These are phyloP conservation scores for Cladorrhinum sp. DNA, from an alignment of 2,329 filamentous ascomycete genomes.

Conservation along the genomic window DNA sequence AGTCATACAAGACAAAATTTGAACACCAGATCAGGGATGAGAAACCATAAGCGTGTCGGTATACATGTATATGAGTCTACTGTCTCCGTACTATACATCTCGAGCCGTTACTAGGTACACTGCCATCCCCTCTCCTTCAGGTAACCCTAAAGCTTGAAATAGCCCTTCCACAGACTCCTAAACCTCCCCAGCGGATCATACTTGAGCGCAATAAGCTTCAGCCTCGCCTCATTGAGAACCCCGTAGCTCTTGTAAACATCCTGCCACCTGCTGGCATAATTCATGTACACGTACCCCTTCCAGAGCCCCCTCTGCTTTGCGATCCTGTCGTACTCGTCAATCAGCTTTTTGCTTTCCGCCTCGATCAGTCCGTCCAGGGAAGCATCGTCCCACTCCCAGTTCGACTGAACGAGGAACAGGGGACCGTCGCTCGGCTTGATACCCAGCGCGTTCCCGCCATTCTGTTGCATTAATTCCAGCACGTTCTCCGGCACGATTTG, in stretches of 20 bases:
- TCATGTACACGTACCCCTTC: constrained; percentile 36
- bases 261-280: constrained; percentile 37
- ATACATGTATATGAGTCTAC: too few relatives aligned
- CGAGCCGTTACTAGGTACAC: too few relatives aligned
- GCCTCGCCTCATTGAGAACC: constrained; percentile 29
- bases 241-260: constrained; percentile 40
- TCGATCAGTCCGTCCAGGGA: constrained; percentile 33
- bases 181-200: constrained; percentile 32
- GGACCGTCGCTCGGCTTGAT: constrained; percentile 36
- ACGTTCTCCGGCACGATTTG: constrained; percentile 41
- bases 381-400: constrained; percentile 26
- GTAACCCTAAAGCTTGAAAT: constrained; percentile 21
- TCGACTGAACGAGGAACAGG: constrained; percentile 33
- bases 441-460: constrained; percentile 42
- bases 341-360: constrained; percentile 19
- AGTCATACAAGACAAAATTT: too few relatives aligned
- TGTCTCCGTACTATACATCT: too few relatives aligned
- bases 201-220: constrained; percentile 26
- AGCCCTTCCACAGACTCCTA: constrained; percentile 26
- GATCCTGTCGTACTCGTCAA: constrained; percentile 28
- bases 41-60: too few relatives aligned
- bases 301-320: constrained; percentile 31
- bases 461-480: constrained; percentile 32
- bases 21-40: too few relatives aligned
- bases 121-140: too few relatives aligned